Evolutionary conservation across 2,329 filamentous ascomycete species (phyloP).

Genomic region (Zasmidium angulare): DNA sequence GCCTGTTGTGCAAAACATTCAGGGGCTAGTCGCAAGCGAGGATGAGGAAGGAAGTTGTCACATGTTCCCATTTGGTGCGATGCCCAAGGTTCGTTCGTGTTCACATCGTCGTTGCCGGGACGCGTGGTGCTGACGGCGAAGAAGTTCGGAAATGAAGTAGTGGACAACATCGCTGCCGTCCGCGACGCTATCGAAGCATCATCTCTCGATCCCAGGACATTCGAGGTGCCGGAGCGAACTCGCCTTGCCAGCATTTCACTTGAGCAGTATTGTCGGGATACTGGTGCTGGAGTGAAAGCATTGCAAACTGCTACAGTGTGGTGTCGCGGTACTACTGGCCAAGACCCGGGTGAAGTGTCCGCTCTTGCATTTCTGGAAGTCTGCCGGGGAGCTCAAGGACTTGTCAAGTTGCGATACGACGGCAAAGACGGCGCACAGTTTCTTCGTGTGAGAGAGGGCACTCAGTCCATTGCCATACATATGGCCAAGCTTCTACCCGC

Average conservation of each 20-base stretch:
- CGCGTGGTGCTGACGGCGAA: neutral
- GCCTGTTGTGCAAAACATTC: neutral
- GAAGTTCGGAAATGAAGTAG: neutral
- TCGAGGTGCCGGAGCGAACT: neutral
- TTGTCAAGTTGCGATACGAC: neutral
- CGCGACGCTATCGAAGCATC: neutral
- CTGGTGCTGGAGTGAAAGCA: neutral
- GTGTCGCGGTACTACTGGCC: neutral
- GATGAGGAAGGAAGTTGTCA: neutral
- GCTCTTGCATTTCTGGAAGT: neutral
- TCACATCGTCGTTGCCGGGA: too few relatives aligned
- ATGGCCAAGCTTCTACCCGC: neutral
- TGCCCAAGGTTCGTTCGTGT: neutral
- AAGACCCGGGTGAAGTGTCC: neutral
- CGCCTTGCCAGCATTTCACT: neutral
- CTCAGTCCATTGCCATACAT: neutral
- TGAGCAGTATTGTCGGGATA: neutral
- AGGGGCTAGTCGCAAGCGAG: neutral
- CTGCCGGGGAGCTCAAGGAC: neutral
- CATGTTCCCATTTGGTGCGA: neutral
- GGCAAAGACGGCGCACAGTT: neutral
- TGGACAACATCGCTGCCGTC: neutral
- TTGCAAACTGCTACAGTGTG: neutral
- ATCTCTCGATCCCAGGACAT: neutral
- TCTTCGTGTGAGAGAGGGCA: neutral